phyloP scores from a whole-genome alignment of 106 monocot genomes.

The Allium fistulosum region DNA sequence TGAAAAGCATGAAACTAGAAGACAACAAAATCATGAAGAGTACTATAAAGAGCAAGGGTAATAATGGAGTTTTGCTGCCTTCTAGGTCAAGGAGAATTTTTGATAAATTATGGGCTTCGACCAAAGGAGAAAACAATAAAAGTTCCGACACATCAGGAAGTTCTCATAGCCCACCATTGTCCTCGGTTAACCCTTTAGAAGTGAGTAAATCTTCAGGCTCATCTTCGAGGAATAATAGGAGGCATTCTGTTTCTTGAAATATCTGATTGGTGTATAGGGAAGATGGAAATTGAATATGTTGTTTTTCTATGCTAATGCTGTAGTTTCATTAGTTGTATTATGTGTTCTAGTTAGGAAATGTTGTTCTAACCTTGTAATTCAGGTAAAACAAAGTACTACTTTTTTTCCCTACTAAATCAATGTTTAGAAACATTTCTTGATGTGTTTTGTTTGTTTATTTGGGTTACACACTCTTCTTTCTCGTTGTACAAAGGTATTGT shows the following conservation, averaged over 20 bases:
- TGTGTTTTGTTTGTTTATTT: no score
- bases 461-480: no score
- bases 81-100: slow-evolving; percentile 79
- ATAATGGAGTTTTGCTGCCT: slow-evolving; percentile 27
- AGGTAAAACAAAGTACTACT: no score
- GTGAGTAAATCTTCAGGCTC: slow-evolving; percentile 41
- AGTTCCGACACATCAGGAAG: slow-evolving; percentile 66
- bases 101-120: slow-evolving; percentile 59
- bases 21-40: slow-evolving; percentile 5
- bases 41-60: slow-evolving; percentile 13
- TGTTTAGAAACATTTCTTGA: no score
- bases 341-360: no score
- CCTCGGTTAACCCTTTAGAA: slow-evolving; percentile 30
- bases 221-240: slow-evolving; percentile 42
- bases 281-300: no score
- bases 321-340: no score
- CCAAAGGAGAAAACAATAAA: slow-evolving; percentile 31
- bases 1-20: slow-evolving; percentile 22
- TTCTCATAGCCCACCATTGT: slow-evolving; percentile 64
- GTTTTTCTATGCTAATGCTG: no score
- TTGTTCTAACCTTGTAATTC: no score
- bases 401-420: no score
- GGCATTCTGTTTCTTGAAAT: slow-evolving; percentile 76
- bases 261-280: no score
- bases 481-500: no score